phyloP scores from a whole-genome alignment of 2,329 filamentous ascomycete genomes.

The Tolypocladium ophioglossoides region DNA sequence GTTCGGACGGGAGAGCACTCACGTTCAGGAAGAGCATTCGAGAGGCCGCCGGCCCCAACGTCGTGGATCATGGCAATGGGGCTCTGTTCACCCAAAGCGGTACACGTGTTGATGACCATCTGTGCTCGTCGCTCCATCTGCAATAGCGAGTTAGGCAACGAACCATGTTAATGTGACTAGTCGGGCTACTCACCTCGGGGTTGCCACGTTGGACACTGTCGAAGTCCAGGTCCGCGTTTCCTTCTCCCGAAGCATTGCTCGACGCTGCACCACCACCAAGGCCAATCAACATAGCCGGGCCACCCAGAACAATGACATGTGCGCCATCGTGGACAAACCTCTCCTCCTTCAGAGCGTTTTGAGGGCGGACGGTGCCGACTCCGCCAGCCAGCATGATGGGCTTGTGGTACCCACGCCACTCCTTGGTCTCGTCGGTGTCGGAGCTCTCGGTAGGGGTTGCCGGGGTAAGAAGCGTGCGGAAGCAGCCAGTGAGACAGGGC shows the following conservation, averaged over 20 bases:
- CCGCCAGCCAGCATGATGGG: constrained; percentile 98
- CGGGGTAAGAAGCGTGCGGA: constrained; percentile 70
- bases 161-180: too few relatives aligned
- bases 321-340: constrained; percentile 75
- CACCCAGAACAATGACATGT: constrained; percentile 84
- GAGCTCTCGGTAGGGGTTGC: constrained; percentile 2
- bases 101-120: constrained; percentile 95
- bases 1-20: not conserved
- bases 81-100: constrained; percentile 70
- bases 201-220: constrained; percentile 96
- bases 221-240: constrained; percentile 87
- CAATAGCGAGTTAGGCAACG: not conserved
- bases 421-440: constrained; percentile 31
- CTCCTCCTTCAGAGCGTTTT: constrained; percentile 79
- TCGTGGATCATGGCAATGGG: constrained; percentile 97
- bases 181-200: constrained; percentile 46
- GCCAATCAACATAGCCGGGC: constrained; percentile 95
- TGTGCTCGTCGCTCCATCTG: constrained; percentile 82
- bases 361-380: constrained; percentile 81
- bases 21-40: constrained; percentile 66
- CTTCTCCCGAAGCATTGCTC: constrained; percentile 78
- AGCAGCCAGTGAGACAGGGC: constrained; percentile 79
- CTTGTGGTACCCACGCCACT: constrained; percentile 85
- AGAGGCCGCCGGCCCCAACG: constrained; percentile 79
- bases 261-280: constrained; percentile 92